phyloP scores from a whole-genome alignment of 2,329 filamentous ascomycete genomes.

The Zymoseptoria passerinii region DNA sequence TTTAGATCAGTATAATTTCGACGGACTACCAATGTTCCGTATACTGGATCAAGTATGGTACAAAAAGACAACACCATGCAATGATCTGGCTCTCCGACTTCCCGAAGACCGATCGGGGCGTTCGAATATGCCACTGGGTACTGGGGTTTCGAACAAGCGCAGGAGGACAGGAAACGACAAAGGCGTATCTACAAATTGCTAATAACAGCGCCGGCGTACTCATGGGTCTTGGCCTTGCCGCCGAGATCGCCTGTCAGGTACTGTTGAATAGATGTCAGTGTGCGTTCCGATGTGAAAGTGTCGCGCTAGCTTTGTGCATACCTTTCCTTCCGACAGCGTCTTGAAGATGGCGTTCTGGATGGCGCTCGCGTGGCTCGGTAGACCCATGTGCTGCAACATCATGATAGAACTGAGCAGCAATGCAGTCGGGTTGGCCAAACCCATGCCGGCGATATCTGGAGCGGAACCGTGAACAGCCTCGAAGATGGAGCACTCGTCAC shows the following conservation, averaged over 20 bases:
- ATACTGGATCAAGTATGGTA: neutral
- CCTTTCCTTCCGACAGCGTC: constrained; percentile 91
- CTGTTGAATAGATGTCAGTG: constrained; percentile 29
- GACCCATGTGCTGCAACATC: constrained; percentile 98
- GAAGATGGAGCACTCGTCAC: constrained; percentile 98
- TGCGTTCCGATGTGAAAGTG: neutral
- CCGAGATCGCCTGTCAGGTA: constrained; percentile 89
- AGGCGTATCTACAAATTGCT: constrained; percentile 39
- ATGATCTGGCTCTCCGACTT: neutral
- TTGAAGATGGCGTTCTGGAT: constrained; percentile 95
- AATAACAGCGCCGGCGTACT: constrained; percentile 92
- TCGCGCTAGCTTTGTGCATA: constrained; percentile 29
- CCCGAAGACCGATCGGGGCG: neutral
- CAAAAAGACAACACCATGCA: neutral
- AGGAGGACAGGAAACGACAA: neutral
- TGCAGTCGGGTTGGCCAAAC: constrained; percentile 92
- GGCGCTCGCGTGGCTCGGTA: constrained; percentile 71
- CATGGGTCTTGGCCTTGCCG: constrained; percentile 88
- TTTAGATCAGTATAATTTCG: neutral
- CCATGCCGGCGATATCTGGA: constrained; percentile 93
- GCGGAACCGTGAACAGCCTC: constrained; percentile 98
- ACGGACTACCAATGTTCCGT: neutral
- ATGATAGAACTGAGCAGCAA: constrained; percentile 94
- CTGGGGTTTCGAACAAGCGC: neutral
- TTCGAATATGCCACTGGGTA: neutral